Evolutionary conservation across 805 yeast species (phyloP).

Genomic region (Myxozyma mucilagina): DNA sequence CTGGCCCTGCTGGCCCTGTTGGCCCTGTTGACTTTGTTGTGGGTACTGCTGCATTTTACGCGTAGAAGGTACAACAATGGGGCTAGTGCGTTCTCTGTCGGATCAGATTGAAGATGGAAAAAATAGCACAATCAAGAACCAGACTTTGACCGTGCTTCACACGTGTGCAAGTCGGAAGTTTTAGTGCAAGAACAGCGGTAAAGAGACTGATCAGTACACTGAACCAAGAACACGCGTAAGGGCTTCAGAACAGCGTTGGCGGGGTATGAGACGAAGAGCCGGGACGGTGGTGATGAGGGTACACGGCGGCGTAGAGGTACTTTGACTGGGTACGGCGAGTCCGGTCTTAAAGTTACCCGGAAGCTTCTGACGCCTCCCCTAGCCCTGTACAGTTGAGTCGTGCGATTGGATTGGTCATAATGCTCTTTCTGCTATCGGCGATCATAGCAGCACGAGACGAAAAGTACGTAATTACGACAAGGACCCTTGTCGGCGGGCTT

Average conservation of each 20-base stretch:
- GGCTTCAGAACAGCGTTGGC: not conserved
- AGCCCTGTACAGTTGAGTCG: not conserved
- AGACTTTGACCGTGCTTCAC: no score
- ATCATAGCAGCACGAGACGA: not conserved
- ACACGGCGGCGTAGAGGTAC: not conserved
- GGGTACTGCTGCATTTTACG: constrained; percentile 6
- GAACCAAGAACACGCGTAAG: not conserved
- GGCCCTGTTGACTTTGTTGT: constrained; percentile 4
- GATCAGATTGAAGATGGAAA: no score
- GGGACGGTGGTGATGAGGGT: constrained; percentile 4
- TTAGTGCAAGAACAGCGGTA: no score
- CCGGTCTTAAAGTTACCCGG: not conserved
- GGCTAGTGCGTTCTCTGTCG: no score
- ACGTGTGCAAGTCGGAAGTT: no score
- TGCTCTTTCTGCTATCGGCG: not conserved
- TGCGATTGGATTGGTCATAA: constrained; percentile 5
- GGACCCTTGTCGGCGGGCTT: not conserved
- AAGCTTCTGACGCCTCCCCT: not conserved
- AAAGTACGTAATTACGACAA: not conserved
- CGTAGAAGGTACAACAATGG: no score
- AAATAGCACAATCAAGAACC: no score
- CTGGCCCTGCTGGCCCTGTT: constrained; percentile 9
- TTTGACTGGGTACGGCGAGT: constrained; percentile 1
- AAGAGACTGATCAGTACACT: no score
- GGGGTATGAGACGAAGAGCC: not conserved